phyloP scores from a whole-genome alignment of 352 stramenopile genomes.

The Phytophthora brassicae region DNA sequence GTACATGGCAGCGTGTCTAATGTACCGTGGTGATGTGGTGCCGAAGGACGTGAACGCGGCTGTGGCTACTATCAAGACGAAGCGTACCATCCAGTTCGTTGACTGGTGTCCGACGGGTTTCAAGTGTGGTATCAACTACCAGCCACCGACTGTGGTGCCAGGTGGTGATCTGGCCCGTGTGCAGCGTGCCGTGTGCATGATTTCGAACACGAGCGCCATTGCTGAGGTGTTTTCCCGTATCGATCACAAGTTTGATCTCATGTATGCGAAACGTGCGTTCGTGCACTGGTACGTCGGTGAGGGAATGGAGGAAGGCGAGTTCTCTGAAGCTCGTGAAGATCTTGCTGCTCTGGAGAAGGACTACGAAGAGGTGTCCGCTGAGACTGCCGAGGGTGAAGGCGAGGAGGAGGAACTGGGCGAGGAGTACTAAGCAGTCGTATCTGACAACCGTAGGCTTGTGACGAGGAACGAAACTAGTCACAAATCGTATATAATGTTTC shows the following conservation, averaged over 20 bases:
- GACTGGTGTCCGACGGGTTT: slow-evolving; percentile 99
- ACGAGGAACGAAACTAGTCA: too few relatives aligned
- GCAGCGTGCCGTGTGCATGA: slow-evolving; percentile 98
- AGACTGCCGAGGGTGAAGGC: slow-evolving; percentile 95
- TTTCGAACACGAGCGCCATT: slow-evolving; percentile 99
- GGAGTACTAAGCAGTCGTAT: slow-evolving; percentile 65
- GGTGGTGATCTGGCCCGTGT: slow-evolving; percentile 97
- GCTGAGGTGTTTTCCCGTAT: slow-evolving; percentile 60
- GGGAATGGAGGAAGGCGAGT: slow-evolving; percentile 99
- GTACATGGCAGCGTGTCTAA: slow-evolving; percentile 99
- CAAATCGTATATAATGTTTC: too few relatives aligned
- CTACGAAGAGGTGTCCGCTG: slow-evolving; percentile 99
- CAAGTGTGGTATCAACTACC: slow-evolving; percentile 90
- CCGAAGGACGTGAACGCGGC: slow-evolving; percentile 97
- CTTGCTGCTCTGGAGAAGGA: slow-evolving; percentile 84
- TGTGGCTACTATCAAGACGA: slow-evolving; percentile 99
- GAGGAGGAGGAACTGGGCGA: slow-evolving; percentile 92
- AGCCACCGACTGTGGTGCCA: slow-evolving; percentile 92
- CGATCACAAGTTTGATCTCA: slow-evolving; percentile 34
- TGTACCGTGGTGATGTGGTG: slow-evolving; percentile 97
- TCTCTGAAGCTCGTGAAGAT: slow-evolving; percentile 99
- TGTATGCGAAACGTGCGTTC: slow-evolving; percentile 87
- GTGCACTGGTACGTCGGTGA: slow-evolving; percentile 99
- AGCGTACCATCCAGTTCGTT: slow-evolving; percentile 99
- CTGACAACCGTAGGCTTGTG: too few relatives aligned